Base-by-base conservation (phyloP, 805 yeast genomes). In the Phaffomyces antillensis region DNA sequence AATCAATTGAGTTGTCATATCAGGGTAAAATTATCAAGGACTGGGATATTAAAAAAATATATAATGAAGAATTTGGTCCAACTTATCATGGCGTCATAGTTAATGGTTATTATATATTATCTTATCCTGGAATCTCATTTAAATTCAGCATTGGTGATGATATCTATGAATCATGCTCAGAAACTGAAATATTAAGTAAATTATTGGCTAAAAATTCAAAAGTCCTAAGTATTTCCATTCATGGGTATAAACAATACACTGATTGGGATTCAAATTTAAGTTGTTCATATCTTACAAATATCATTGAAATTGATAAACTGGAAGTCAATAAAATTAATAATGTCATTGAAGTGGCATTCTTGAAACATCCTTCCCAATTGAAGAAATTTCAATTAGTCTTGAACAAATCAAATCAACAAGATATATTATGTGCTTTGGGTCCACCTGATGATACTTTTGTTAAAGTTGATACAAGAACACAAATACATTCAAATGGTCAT, bases 31-130 rank as follows among this genome's bases (percentile, higher is more conserved):
- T 18, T n/a, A 42, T 54, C 13, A 42, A 49, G 13, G 51, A 54
- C n/a, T 46, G 47, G 53, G 48, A 63, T 1, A 64, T 77, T 50
- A 72, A 70, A 39, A 60, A 65, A 16, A 65, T 79, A 3, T 79
- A 79, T 58, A 77, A 78, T 52, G 73, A 71, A 54, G 64, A 72
- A 2, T 76, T 79, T 55, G 86, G 86, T 0, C 84, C 84, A 2
- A 79, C 85, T 0, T 77, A 73, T 47, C 80, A 82, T 2, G 85
- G 84, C 0, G 58, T 53, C 25, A 51, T 67, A 10, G 58, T 64
- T 38, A 43, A 45, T 1, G 50, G 47, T 4, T 38, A 52, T 17
- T 54, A 58, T 13, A 59, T 68, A 11, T 61, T 79, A 24, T 71
- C 77, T 20, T 79, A 79, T 51, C 77, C 79, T 2, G 86, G 86